Percentiles rank a stretch among this genome's conserved stretches.
phyloP scores from a whole-genome alignment of 2,329 filamentous ascomycete species.

The Sphaceloma murrayae region DNA sequence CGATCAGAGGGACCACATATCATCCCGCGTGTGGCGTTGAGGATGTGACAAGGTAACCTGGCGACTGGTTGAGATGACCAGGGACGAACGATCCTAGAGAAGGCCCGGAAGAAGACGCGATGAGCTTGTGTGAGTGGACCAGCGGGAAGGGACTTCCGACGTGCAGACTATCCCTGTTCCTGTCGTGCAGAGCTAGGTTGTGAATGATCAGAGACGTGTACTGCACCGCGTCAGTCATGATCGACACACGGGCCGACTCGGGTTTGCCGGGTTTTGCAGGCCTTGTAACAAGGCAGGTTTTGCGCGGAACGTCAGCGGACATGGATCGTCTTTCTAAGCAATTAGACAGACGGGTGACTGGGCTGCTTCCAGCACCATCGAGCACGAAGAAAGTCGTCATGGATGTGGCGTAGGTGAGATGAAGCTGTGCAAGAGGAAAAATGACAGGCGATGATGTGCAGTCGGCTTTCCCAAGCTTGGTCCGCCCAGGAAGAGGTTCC shows the following conservation, averaged over 20 bases:
- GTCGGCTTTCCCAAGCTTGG: too few species aligned
- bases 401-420: too few species aligned
- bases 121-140: constrained; percentile 10
- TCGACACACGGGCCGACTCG: constrained; percentile 12
- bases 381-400: too few species aligned
- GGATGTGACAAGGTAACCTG: constrained; percentile 8
- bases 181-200: neutral
- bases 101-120: neutral
- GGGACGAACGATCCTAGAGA: neutral
- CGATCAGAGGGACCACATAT: neutral
- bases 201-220: too few species aligned
- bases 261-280: neutral
- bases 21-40: constrained; percentile 10
- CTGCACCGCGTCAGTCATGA: constrained; percentile 7
- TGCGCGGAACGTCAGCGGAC: too few species aligned
- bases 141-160: neutral
- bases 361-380: too few species aligned
- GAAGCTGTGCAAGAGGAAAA: too few species aligned
- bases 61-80: constrained; percentile 14
- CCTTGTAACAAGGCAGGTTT: neutral
- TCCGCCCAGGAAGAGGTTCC: too few species aligned
- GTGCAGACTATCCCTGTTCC: constrained; percentile 8
- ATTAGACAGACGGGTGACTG: too few species aligned
- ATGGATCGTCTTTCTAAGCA: too few species aligned
- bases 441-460: too few species aligned